Base-by-base conservation (phyloP, 164 flowering plant species). In the Vitis riparia region DNA sequence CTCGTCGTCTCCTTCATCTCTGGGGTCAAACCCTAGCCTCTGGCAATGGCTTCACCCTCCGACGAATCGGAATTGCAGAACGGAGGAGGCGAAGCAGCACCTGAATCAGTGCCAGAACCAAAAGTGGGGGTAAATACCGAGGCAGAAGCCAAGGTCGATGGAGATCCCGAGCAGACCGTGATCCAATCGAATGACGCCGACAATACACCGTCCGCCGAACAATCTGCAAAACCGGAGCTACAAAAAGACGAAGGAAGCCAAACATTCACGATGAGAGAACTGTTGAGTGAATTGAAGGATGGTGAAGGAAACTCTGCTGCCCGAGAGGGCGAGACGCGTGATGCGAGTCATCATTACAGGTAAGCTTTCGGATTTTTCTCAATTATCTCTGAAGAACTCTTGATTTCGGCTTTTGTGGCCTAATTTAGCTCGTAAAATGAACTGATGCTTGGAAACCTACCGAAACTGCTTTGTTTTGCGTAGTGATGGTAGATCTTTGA, bases 181-280 rank as follows among this genome's bases (percentile, higher is more conserved):
- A 77, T 82, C 84, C 74, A 56, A 66, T 65, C 81, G 17, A 64
- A 71, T 23, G 80, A 63, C 3, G 62, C 53, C 47, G 78, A 44
- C 0, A 52, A 59, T 6, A 37, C 72, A n/a, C 16, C 77, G 1
- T 53, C 66, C 12, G 64, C 32, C 3, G 73, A 62, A 9, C 69
- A 71, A 68, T 30, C 0, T 3, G 71, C 59, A 55, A 47, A 56
- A 19, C 73, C 83, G 10, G 83, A 77, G 82, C 80, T 79, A 44
- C 73, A 62, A 7, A 81, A 82, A 51, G 87, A 85, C 53, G 85
- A 83, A 78, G 94, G 86, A 3, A 85, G 71, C 68, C 76, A 88
- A 55, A 82, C 92, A 2, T 92, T 92, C 75, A 90, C 97, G 27
- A 90, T 90, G 97, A 76, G 97, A 65, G 93, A 92, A 63, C 76